phyloP scores from a whole-genome alignment of 2,329 filamentous ascomycete genomes.

The Talaromyces albobiverticillius region DNA sequence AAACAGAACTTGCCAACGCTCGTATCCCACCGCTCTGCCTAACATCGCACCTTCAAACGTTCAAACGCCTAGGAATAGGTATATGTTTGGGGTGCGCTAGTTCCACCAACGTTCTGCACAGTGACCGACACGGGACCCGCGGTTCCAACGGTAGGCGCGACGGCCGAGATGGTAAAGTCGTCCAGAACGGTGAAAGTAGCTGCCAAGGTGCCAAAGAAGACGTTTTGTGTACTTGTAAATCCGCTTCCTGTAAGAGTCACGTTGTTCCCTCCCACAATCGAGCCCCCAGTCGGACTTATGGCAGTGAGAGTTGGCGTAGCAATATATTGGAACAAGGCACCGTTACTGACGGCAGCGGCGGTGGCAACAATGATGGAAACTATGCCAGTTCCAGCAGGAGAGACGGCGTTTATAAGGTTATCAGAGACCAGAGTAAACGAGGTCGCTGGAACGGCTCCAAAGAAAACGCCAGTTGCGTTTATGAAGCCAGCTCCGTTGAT shows the following conservation, averaged over 20 bases:
- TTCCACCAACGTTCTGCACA: neutral
- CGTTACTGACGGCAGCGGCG: neutral
- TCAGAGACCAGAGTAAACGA: slow-evolving; percentile 4
- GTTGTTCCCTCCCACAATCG: neutral
- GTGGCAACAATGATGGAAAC: neutral
- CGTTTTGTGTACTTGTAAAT: neutral
- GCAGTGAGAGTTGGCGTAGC: neutral
- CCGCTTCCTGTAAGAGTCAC: neutral
- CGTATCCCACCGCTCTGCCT: no score
- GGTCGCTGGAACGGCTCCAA: neutral
- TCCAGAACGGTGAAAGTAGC: neutral
- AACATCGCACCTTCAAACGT: no score
- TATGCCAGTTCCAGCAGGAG: slow-evolving; percentile 2
- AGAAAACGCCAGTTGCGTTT: neutral
- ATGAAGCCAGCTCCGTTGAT: slow-evolving; percentile 1
- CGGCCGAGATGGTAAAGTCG: neutral
- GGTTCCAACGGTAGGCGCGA: neutral
- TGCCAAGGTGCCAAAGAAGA: neutral
- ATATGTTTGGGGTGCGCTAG: neutral
- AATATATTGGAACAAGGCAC: slow-evolving; percentile 1
- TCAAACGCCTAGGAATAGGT: neutral
- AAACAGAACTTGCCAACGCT: neutral
- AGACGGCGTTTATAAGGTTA: slow-evolving; percentile 5
- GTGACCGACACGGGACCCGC: neutral
- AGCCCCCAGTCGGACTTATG: neutral